Base-by-base conservation (phyloP, 2,329 filamentous ascomycete genomes). In the Pseudogymnoascus sp. region DNA sequence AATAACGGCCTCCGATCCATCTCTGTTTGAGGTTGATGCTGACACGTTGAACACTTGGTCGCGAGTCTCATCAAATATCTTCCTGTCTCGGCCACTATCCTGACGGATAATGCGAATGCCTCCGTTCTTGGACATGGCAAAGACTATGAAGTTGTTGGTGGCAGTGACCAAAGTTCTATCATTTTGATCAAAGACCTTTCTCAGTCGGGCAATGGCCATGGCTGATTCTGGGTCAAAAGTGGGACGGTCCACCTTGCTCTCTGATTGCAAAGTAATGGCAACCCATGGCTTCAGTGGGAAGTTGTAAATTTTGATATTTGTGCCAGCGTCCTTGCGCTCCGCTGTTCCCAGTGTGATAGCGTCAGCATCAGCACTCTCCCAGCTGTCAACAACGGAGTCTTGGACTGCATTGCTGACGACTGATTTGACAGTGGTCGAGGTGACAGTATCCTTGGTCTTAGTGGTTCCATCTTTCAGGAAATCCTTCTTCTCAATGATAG, bases 121-220 rank as follows among this genome's bases (percentile, higher is more conserved):
- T 58, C 91, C 91, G 66, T 91, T 90, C 78, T 96, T 97, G 43
- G 90, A 90, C 79, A 96, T 90, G 43, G 91, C 91, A 70, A 97
- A 99, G 5, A 90, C 87, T 74, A 99, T 97, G 76, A 94, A 96
- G 63, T 88, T 88, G 70, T 90, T 87, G 25, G 91, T 93, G 15
- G 93, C 92, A 4, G 92, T 89, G 58, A 93, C 93, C 33, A 99
- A 82, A 65, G 92, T 95, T 66, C 95, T 89, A 71, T 99, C 94
- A 64, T 97, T 87, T 76, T 97, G 94, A 71, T 99, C 94, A 69
- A 97, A 97, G 4, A 96, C 91, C 77, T 97, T 97, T 81, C 96
- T 96, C 65, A 97, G 81, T 62, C 91, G 85, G 59, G 94, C 93
- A 71, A 99, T 94, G 68, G 96, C 91, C 79, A 96, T 89, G 68